These are phyloP conservation scores for Zymoseptoria brevis DNA, from an alignment of 2,329 filamentous ascomycete species.

Conservation along the genomic window DNA sequence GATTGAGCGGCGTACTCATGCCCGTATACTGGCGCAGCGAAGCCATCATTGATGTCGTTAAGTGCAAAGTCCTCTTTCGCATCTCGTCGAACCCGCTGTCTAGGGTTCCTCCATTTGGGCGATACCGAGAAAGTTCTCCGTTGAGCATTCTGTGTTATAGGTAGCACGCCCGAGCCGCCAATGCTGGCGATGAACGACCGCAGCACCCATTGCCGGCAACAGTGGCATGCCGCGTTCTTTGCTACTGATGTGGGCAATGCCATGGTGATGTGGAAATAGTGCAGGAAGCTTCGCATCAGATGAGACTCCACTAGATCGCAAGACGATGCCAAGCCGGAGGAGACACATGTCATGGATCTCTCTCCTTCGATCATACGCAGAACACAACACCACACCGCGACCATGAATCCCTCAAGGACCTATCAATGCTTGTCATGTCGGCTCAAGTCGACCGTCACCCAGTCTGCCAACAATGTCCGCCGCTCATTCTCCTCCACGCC, in stretches of 20 bases:
- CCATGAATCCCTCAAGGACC: conserved; percentile 21
- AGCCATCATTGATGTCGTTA: conserved; percentile 17
- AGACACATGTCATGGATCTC: too few relatives aligned
- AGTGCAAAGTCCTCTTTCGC: conserved; percentile 14
- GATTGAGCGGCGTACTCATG: neutral
- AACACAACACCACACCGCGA: neutral
- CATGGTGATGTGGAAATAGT: conserved; percentile 4
- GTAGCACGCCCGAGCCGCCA: conserved; percentile 11
- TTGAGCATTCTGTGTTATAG: conserved; percentile 6
- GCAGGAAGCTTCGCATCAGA: neutral
- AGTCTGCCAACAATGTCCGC: conserved; percentile 16
- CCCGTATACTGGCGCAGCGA: neutral
- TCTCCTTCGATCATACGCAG: conserved; percentile 1
- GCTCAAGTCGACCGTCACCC: conserved; percentile 15
- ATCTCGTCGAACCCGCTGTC: conserved; percentile 12
- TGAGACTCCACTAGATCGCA: neutral
- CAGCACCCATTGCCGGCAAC: conserved; percentile 22
- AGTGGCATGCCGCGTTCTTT: conserved; percentile 13
- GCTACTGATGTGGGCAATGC: conserved; percentile 10
- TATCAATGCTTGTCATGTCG: conserved; percentile 30
- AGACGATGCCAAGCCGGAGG: conserved; percentile 4
- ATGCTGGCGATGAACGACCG: conserved; percentile 27
- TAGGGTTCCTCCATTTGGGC: conserved; percentile 13
- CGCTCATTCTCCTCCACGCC: conserved; percentile 37
- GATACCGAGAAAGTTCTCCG: conserved; percentile 18